Conservation (phyloP, 2,329 filamentous ascomycete species). For the Aspergillus pseudoglaucus region DNA sequence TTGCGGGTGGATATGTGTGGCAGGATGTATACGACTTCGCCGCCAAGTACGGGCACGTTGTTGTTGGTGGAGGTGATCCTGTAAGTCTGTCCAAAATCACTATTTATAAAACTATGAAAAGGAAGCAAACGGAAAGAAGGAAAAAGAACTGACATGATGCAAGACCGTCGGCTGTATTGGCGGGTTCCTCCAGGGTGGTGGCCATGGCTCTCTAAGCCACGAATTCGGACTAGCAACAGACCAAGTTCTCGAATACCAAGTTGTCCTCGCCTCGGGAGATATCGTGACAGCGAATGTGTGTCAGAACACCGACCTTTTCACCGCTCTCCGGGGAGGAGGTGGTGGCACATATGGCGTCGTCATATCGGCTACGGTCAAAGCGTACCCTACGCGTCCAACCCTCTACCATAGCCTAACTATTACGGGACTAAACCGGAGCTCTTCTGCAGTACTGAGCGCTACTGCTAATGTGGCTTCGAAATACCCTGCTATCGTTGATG, state of each 20-base stretch:
- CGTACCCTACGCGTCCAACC: conserved; percentile 8
- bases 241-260: conserved; percentile 50
- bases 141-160: no score
- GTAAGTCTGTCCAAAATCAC: no score
- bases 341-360: conserved; percentile 56
- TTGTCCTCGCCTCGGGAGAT: conserved; percentile 47
- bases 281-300: conserved; percentile 43
- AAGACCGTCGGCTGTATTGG: conserved; percentile 52
- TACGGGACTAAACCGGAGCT: no score
- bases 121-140: no score
- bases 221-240: conserved; percentile 55
- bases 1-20: conserved; percentile 9
- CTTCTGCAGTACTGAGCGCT: no score
- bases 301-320: conserved; percentile 53
- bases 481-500: no score
- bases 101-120: no score
- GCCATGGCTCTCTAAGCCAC: conserved; percentile 50
- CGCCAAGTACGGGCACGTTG: not conserved
- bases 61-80: not conserved
- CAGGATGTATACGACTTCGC: not conserved
- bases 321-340: conserved; percentile 56
- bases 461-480: no score
- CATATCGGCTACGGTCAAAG: conserved; percentile 11
- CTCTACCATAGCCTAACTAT: no score
- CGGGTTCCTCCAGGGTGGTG: conserved; percentile 56